A percentile compares a stretch with the other conserved stretches of the same genome.
Conservation (phyloP, 306 rosid genomes). For the Biancaea sappan region DNA sequence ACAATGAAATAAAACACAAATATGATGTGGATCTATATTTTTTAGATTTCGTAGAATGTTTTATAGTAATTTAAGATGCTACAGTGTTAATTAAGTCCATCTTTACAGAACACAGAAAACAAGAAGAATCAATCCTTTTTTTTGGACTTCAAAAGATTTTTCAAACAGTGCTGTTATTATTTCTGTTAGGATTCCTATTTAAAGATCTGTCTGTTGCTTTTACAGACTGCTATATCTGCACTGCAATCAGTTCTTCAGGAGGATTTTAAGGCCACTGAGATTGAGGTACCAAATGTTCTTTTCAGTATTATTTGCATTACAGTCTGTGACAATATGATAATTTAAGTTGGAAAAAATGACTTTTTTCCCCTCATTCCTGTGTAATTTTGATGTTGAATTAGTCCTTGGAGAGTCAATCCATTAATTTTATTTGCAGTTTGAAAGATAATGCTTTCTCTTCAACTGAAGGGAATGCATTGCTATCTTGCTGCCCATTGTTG, state of each 20-base stretch:
- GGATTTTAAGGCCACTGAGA: constrained; percentile 96
- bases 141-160: background rate
- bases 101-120: background rate
- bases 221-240: constrained; percentile 94
- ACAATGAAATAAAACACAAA: background rate
- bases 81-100: background rate
- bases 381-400: background rate
- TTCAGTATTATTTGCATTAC: background rate
- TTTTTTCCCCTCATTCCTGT: background rate
- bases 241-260: constrained; percentile 98
- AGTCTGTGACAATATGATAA: constrained; percentile 1
- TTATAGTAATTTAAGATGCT: constrained; percentile 7
- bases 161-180: background rate
- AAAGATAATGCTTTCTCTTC: constrained; percentile 18
- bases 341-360: background rate
- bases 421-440: background rate
- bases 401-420: background rate
- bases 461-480: background rate
- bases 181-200: constrained; percentile 1
- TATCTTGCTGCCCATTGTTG: background rate
- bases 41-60: background rate
- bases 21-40: background rate
- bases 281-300: constrained; percentile 65
- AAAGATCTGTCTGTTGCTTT: constrained; percentile 12
- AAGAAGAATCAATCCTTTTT: background rate